A percentile compares a stretch with the other conserved stretches of the same genome.
Evolutionary conservation across 1,284 basidiomycete species (phyloP).

Genomic region (Sphagnurus paluster): DNA sequence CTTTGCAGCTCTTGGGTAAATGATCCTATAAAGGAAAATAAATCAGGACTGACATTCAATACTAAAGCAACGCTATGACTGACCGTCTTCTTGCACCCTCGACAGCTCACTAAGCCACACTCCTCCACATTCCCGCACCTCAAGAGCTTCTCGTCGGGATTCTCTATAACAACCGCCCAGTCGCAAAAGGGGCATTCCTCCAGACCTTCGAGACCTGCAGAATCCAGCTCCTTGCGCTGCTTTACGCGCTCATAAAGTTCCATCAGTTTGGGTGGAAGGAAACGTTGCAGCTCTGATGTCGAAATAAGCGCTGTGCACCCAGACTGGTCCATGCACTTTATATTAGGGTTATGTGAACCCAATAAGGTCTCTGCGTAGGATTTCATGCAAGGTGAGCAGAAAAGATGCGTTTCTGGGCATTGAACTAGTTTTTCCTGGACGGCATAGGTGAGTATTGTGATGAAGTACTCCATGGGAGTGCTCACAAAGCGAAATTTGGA

Average conservation of each 20-base stretch:
- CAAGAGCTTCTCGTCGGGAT: constrained; percentile 76
- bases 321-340: constrained; percentile 81
- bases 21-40: constrained; percentile 61
- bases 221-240: constrained; percentile 76
- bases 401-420: constrained; percentile 80
- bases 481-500: constrained; percentile 68
- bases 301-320: constrained; percentile 72
- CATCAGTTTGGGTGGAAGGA: constrained; percentile 62
- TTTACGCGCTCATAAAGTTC: constrained; percentile 74
- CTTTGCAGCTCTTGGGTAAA: constrained; percentile 85
- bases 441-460: neutral
- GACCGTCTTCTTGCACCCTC: constrained; percentile 73
- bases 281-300: constrained; percentile 63
- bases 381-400: constrained; percentile 63
- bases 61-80: constrained; percentile 25
- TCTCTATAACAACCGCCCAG: constrained; percentile 80
- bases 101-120: constrained; percentile 75
- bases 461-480: neutral
- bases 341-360: constrained; percentile 50
- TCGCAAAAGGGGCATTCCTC: constrained; percentile 90
- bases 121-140: constrained; percentile 69
- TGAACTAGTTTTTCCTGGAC: constrained; percentile 77
- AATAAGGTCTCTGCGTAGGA: constrained; percentile 50
- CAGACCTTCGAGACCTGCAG: constrained; percentile 68
- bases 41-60: constrained; percentile 2